A percentile compares a stretch with the other conserved stretches of the same genome.
phyloP scores from a whole-genome alignment of 192 early-diverging fungal genomes.

The Entrophospora sp. region DNA sequence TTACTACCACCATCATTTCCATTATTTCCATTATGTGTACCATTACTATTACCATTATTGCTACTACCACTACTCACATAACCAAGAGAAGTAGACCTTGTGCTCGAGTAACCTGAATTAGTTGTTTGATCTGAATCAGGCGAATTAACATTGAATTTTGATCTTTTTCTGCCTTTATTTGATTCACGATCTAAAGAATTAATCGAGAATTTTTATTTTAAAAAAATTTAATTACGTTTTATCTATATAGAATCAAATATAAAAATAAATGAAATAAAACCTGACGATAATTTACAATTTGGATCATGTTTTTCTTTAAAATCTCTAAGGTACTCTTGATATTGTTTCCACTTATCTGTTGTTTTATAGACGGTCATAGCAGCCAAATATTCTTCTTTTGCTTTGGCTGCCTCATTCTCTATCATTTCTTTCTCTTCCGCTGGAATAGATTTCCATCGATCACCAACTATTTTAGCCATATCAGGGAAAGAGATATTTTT shows the following conservation, averaged over 20 bases:
- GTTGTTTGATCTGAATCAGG: slow-evolving; percentile 2
- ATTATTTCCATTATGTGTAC: no score
- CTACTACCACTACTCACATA: slow-evolving; percentile 25
- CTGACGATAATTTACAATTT: neutral
- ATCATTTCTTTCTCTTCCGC: slow-evolving; percentile 24
- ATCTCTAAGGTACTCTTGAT: slow-evolving; percentile 31
- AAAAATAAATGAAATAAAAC: neutral
- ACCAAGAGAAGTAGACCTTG: slow-evolving; percentile 10
- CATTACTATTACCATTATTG: no score
- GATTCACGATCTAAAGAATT: neutral
- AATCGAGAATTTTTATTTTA: no score
- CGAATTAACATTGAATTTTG: neutral
- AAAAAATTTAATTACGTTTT: neutral
- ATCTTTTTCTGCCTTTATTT: neutral
- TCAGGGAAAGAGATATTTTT: slow-evolving; percentile 34
- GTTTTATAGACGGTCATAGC: slow-evolving; percentile 27
- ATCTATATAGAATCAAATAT: neutral
- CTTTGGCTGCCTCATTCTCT: slow-evolving; percentile 22
- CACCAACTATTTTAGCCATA: slow-evolving; percentile 38
- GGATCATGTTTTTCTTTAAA: slow-evolving; percentile 34
- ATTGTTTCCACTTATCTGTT: slow-evolving; percentile 29
- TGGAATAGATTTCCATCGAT: slow-evolving; percentile 35
- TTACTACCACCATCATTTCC: no score
- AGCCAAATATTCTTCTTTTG: slow-evolving; percentile 26
- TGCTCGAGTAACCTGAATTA: slow-evolving; percentile 11